phyloP scores from a whole-genome alignment of 2,329 filamentous ascomycete species.

The Venturia carpophila region DNA sequence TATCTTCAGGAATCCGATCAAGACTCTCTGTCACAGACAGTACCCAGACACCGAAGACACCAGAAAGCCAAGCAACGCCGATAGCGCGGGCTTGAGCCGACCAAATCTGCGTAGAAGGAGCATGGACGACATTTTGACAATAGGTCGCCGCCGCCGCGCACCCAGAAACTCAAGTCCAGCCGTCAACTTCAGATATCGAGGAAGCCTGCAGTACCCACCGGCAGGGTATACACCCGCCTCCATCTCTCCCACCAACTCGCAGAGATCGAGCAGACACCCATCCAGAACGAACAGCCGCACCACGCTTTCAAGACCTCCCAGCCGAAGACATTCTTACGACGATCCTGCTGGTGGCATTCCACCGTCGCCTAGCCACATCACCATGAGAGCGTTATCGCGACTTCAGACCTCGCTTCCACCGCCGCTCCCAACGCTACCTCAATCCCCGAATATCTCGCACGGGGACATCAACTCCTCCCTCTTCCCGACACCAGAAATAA shows the following conservation, averaged over 20 bases:
- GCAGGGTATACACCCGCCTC: not conserved
- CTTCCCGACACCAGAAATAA: not conserved
- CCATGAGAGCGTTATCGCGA: not conserved
- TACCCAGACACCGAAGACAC: conserved; percentile 4
- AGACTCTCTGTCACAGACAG: conserved; percentile 7
- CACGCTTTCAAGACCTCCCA: not conserved
- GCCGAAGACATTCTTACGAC: conserved; percentile 5
- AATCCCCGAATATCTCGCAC: not conserved
- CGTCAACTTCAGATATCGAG: conserved; percentile 4
- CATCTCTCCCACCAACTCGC: conserved; percentile 1
- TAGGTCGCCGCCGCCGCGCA: not conserved
- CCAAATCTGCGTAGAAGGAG: not conserved
- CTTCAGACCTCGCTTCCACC: not conserved
- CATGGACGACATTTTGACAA: not conserved
- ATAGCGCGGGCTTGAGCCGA: not conserved
- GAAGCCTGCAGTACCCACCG: not conserved
- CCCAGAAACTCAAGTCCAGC: not conserved
- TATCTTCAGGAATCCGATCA: conserved; percentile 6
- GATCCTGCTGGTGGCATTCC: not conserved
- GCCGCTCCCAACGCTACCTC: not conserved
- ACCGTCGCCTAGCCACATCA: not conserved
- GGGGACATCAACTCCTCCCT: not conserved
- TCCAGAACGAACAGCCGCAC: conserved; percentile 8
- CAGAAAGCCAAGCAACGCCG: conserved; percentile 1
- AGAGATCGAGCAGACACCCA: not conserved